These are phyloP conservation scores for Cornus controversa DNA, from an alignment of 148 eudicot genomes.

Conservation along the genomic window DNA sequence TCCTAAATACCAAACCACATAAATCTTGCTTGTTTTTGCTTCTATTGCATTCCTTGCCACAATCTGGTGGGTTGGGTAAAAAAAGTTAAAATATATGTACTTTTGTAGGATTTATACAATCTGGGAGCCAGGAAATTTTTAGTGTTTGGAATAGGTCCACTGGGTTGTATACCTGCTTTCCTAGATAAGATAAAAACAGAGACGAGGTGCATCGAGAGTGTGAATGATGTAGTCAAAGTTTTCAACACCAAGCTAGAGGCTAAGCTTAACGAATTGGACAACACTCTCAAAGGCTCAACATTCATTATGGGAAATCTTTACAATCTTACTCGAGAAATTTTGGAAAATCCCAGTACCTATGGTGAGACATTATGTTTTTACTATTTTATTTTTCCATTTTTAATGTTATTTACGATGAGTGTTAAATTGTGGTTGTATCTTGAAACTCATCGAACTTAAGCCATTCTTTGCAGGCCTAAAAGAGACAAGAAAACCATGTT, in stretches of 20 bases:
- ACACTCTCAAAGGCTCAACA: constrained; percentile 2
- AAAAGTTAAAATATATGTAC: no score
- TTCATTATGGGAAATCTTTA: constrained; percentile 8
- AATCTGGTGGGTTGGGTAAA: no score
- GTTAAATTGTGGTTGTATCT: not conserved
- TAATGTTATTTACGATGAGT: not conserved
- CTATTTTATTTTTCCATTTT: not conserved
- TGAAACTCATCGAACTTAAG: no score
- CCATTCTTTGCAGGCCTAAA: constrained; percentile 4
- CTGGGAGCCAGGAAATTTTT: constrained; percentile 18
- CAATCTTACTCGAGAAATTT: constrained; percentile 11
- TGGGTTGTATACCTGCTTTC: constrained; percentile 17
- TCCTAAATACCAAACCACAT: no score
- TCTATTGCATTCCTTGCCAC: no score
- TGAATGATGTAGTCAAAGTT: constrained; percentile 16
- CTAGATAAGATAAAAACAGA: not conserved
- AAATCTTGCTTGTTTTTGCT: no score
- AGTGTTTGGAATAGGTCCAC: constrained; percentile 18
- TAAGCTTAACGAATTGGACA: constrained; percentile 6
- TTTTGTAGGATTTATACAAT: constrained; percentile 14
- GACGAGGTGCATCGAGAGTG: constrained; percentile 1
- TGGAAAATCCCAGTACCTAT: constrained; percentile 11
- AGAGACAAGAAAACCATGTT: constrained; percentile 14
- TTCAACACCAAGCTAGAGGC: constrained; percentile 10
- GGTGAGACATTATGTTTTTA: constrained; percentile 1